These are phyloP conservation scores for Gliomastix tumulicola DNA, from an alignment of 2,329 filamentous ascomycete species.

Conservation along the genomic window DNA sequence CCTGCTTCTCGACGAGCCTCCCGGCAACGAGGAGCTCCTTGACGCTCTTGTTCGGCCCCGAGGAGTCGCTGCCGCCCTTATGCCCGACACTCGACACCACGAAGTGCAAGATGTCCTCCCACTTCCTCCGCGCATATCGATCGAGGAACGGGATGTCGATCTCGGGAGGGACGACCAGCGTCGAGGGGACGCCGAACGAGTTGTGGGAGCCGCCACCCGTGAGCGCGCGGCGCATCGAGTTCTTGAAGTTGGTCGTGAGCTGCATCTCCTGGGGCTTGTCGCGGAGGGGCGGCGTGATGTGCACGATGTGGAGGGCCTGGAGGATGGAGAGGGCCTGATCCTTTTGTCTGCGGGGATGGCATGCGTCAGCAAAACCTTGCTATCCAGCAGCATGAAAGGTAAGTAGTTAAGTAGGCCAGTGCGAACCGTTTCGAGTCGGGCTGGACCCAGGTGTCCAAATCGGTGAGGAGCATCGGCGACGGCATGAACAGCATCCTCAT, in stretches of 20 bases:
- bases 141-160: slow-evolving; percentile 72
- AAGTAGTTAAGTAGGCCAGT: background rate
- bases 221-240: slow-evolving; percentile 76
- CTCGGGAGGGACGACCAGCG: slow-evolving; percentile 50
- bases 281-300: slow-evolving; percentile 52
- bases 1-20: slow-evolving; percentile 63
- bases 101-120: slow-evolving; percentile 94
- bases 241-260: slow-evolving; percentile 75
- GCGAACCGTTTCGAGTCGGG: slow-evolving; percentile 42
- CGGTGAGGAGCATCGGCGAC: slow-evolving; percentile 66
- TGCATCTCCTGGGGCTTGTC: slow-evolving; percentile 64
- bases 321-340: slow-evolving; percentile 80
- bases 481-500: slow-evolving; percentile 94
- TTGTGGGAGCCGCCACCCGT: slow-evolving; percentile 80
- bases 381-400: background rate
- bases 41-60: slow-evolving; percentile 65
- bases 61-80: slow-evolving; percentile 36
- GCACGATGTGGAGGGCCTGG: slow-evolving; percentile 79
- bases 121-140: slow-evolving; percentile 77
- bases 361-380: background rate
- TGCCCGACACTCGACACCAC: slow-evolving; percentile 73
- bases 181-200: slow-evolving; percentile 85
- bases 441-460: slow-evolving; percentile 82
- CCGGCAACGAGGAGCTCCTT: slow-evolving; percentile 78
- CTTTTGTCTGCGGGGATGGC: slow-evolving; percentile 56